phyloP scores from a whole-genome alignment of 768 basidiomycete species.

The Tephrocybe sp. region DNA sequence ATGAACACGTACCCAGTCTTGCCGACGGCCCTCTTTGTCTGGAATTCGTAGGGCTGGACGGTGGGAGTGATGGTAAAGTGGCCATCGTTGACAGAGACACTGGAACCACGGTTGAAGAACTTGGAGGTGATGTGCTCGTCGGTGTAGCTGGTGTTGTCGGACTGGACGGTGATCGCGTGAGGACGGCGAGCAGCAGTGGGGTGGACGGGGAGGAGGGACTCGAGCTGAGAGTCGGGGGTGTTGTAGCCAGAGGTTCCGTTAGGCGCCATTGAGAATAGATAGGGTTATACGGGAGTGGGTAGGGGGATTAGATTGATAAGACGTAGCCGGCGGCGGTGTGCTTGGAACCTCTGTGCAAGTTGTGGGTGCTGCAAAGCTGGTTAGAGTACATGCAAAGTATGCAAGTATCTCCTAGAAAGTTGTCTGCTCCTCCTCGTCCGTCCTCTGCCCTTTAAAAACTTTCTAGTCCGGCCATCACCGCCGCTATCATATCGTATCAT shows the following conservation, averaged over 20 bases:
- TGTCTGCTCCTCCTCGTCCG: too few species aligned
- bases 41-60: slow-evolving; percentile 83
- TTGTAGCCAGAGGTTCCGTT: slow-evolving; percentile 62
- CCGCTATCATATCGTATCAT: slow-evolving; percentile 11
- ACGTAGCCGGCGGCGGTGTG: slow-evolving; percentile 75
- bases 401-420: slow-evolving; percentile 33
- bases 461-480: slow-evolving; percentile 10
- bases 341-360: slow-evolving; percentile 82
- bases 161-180: slow-evolving; percentile 74
- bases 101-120: slow-evolving; percentile 77
- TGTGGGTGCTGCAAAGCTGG: slow-evolving; percentile 87
- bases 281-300: slow-evolving; percentile 22
- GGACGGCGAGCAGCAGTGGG: slow-evolving; percentile 83
- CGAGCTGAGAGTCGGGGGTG: slow-evolving; percentile 71
- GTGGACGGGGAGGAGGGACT: slow-evolving; percentile 69
- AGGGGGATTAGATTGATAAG: slow-evolving; percentile 40
- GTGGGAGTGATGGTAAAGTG: slow-evolving; percentile 79
- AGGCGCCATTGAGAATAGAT: slow-evolving; percentile 30
- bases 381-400: slow-evolving; percentile 90
- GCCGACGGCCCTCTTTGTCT: slow-evolving; percentile 79
- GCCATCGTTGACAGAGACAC: slow-evolving; percentile 67
- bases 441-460: slow-evolving; percentile 7
- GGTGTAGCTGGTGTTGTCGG: slow-evolving; percentile 76
- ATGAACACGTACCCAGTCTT: slow-evolving; percentile 80
- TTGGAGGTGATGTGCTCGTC: slow-evolving; percentile 81